Evolutionary conservation across 306 rosid genomes (phyloP).

Genomic region (Castanea sativa): DNA sequence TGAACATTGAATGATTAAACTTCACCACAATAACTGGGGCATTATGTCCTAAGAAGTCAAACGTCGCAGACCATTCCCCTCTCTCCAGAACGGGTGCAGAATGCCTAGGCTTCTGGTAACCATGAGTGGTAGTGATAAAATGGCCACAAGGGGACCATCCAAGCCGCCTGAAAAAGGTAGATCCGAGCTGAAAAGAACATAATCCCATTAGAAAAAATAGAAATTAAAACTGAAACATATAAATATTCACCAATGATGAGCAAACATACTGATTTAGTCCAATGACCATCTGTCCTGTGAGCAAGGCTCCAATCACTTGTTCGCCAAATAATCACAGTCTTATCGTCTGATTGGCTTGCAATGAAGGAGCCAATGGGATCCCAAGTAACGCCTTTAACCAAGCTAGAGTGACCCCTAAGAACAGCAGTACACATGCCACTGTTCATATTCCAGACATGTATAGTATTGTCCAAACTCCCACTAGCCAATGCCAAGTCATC

Average conservation of each 20-base stretch:
- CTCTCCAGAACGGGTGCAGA: constrained; percentile 99
- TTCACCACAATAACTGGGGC: constrained; percentile 95
- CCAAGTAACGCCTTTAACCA: constrained; percentile 98
- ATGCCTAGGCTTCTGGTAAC: constrained; percentile 99
- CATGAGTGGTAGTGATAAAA: constrained; percentile 96
- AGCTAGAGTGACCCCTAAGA: constrained; percentile 98
- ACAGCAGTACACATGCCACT: constrained; percentile 96
- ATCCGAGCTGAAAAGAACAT: constrained; percentile 77
- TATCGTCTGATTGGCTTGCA: constrained; percentile 99
- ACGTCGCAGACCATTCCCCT: constrained; percentile 99
- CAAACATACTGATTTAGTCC: constrained; percentile 88
- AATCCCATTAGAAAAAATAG: constrained; percentile 34
- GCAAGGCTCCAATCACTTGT: constrained; percentile 99
- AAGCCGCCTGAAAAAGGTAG: constrained; percentile 95
- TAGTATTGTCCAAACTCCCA: constrained; percentile 93
- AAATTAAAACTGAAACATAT: constrained; percentile 18
- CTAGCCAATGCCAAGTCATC: constrained; percentile 96
- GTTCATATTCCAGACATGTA: constrained; percentile 95
- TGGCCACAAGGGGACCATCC: constrained; percentile 99
- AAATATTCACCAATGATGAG: not conserved
- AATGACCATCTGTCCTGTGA: constrained; percentile 95
- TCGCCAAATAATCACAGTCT: constrained; percentile 96
- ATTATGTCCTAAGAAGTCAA: constrained; percentile 97
- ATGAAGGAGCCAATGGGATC: constrained; percentile 98
- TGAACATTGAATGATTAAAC: constrained; percentile 95